Base-by-base conservation (phyloP, 306 rosid genomes). In the Pachyrhizus erosus region DNA sequence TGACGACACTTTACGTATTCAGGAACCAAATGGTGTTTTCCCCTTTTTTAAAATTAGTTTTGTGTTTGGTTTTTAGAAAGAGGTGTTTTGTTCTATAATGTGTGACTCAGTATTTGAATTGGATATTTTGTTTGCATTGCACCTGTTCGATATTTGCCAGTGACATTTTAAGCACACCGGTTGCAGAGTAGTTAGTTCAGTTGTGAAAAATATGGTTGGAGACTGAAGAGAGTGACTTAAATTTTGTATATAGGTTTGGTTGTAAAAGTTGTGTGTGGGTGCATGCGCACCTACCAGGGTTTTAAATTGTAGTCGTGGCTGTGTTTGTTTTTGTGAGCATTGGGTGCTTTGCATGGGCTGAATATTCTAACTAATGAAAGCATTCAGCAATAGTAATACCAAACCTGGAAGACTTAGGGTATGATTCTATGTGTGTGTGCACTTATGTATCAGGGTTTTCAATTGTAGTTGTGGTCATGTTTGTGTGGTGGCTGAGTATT, bases 41-140 rank as follows among this genome's bases (percentile, higher is more conserved):
- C 3, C 1, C 40, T 9, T 21, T 49, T 24, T 12, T 20, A 10
- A 10, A 31, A 31, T 51, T 4, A 29, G 31, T 10, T 23, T 18
- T 39, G 26, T 42, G 62, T 79, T 17, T 10, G 40, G 51, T 11
- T 14, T 37, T 76, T 21, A 11, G 9, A 40, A 33, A 34, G 33
- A 31, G 51, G 40, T 37, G 49, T 10, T 21, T 21, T 78, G 17
- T 80, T 70, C 11, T 61, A 83, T 39, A 54, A 78, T 62, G 70
- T 37, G 49, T 83, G 20, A 73, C 18, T 39, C 20, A 21, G 33
- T 52, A 9, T 52, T 23, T 7, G 15, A 68, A 68, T 9, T 43
- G 77, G 45, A 20, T 9, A 31, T 60, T 60, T 45, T 29, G 45
- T 33, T 18, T 20, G 26, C 24, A 7, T 48, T 12, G 48, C 24